These are phyloP conservation scores for Thuidium tamariscinum DNA, from an alignment of 225 moss, liverwort and hornwort genomes.

Conservation along the genomic window DNA sequence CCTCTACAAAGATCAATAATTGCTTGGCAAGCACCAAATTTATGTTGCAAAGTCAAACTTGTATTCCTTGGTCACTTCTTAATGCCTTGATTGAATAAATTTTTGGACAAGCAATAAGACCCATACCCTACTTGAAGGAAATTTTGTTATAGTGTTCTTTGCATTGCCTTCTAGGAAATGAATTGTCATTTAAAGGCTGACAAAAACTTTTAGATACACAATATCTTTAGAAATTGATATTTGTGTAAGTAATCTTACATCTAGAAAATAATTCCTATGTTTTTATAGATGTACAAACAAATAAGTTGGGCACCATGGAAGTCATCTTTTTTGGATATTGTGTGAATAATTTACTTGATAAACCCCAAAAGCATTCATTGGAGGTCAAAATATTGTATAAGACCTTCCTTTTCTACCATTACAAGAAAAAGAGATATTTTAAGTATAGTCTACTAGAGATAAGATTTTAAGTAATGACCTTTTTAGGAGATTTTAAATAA, in stretches of 20 bases:
- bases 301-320: too few species aligned
- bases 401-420: too few species aligned
- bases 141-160: not conserved
- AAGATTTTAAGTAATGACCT: too few species aligned
- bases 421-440: too few species aligned
- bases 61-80: accelerated
- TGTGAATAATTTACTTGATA: too few species aligned
- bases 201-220: accelerated
- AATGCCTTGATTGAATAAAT: not conserved
- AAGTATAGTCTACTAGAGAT: too few species aligned
- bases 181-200: not conserved
- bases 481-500: too few species aligned
- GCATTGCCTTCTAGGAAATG: accelerated
- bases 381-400: too few species aligned
- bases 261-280: accelerated
- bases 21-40: accelerated
- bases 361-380: too few species aligned
- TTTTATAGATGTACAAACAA: not conserved
- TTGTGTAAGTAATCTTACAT: accelerated
- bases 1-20: not conserved
- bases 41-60: not conserved
- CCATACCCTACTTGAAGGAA: accelerated
- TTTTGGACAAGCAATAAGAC: not conserved
- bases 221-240: not conserved
- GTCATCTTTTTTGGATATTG: too few species aligned